Percentiles rank a stretch among this genome's conserved stretches.
phyloP scores from a whole-genome alignment of 257 asterid genomes.

The Handroanthus guayacan region DNA sequence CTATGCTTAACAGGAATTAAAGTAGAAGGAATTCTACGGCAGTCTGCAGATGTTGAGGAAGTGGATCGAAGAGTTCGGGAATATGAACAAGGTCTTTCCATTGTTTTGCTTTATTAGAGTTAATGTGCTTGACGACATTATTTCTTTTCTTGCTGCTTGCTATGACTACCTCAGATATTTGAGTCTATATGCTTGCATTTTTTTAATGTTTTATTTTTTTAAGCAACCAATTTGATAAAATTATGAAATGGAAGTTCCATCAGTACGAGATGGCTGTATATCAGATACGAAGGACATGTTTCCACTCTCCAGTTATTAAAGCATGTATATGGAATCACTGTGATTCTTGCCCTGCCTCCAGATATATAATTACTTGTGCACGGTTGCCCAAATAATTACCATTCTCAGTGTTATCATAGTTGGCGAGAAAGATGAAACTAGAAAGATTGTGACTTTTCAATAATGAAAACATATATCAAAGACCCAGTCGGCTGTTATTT shows the following conservation, averaged over 20 bases:
- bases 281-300: slow-evolving; percentile 5
- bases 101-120: slow-evolving; percentile 21
- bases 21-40: slow-evolving; percentile 93
- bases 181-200: neutral
- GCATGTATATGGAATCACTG: neutral
- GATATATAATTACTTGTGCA: slow-evolving; percentile 1
- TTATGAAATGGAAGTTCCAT: slow-evolving; percentile 10
- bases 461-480: neutral
- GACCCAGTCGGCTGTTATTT: slow-evolving; percentile 7
- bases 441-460: neutral
- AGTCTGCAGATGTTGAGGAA: slow-evolving; percentile 97
- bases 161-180: slow-evolving; percentile 17
- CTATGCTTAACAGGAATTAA: slow-evolving; percentile 65
- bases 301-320: slow-evolving; percentile 23
- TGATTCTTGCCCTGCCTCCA: neutral
- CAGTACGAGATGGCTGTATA: slow-evolving; percentile 6
- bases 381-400: neutral
- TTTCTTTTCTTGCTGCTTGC: slow-evolving; percentile 21
- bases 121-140: slow-evolving; percentile 25
- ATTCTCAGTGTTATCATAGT: slow-evolving; percentile 15
- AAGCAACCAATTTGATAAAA: slow-evolving; percentile 11
- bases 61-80: slow-evolving; percentile 89
- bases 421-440: neutral
- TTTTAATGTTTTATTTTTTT: too few relatives aligned
- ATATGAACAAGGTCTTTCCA: slow-evolving; percentile 91